These are phyloP conservation scores for Pseudogymnoascus sp. DNA, from an alignment of 2,329 filamentous ascomycete species.

Conservation along the genomic window DNA sequence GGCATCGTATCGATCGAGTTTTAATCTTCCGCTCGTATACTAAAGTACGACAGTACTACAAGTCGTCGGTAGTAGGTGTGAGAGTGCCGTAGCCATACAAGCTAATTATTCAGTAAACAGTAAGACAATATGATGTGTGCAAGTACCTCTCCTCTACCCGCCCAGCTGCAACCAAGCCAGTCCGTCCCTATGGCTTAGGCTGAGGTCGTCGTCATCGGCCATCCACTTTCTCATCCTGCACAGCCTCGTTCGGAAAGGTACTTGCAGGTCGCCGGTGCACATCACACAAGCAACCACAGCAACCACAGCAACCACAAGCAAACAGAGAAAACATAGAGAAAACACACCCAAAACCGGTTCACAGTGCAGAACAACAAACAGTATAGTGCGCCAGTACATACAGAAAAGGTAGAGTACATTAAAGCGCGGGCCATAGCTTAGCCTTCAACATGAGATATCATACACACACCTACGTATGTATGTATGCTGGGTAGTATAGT, in stretches of 20 bases:
- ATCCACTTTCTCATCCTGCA: neutral
- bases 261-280: neutral
- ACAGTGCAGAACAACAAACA: neutral
- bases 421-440: neutral
- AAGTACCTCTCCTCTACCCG: neutral
- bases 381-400: too few relatives aligned
- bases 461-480: too few relatives aligned
- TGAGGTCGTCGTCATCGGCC: neutral
- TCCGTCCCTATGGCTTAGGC: neutral
- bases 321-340: neutral
- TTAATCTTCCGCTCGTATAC: neutral
- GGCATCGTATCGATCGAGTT: neutral
- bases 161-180: neutral
- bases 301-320: neutral
- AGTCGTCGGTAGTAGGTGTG: neutral
- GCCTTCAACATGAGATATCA: neutral
- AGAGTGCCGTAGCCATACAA: neutral
- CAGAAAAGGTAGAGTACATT: neutral
- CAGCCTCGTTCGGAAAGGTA: neutral
- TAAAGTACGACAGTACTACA: too few relatives aligned
- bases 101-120: too few relatives aligned
- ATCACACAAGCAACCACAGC: conserved; percentile 1
- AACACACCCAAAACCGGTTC: neutral
- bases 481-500: neutral
- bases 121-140: conserved; percentile 3